phyloP scores from a whole-genome alignment of 1,284 basidiomycete genomes.

The Ganoderma meredithae region DNA sequence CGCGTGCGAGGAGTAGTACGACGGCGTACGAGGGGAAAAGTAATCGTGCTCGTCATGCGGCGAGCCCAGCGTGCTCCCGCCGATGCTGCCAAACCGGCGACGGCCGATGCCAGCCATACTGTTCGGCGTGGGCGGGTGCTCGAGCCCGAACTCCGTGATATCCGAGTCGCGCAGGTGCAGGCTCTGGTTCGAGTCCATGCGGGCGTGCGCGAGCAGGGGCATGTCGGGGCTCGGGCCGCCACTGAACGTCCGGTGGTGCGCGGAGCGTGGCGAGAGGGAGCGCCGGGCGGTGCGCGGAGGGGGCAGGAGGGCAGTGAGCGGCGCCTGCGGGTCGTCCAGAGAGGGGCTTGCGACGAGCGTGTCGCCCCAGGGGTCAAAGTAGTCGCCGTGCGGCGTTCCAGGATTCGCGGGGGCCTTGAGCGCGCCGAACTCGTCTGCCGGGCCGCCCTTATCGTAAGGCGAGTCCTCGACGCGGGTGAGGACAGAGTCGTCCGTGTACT shows the following conservation, averaged over 20 bases:
- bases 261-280: conserved; percentile 26
- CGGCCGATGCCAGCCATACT: conserved; percentile 39
- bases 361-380: conserved; percentile 31
- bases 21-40: background rate
- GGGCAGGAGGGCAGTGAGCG: conserved; percentile 12
- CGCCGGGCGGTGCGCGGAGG: conserved; percentile 18
- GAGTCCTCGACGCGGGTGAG: conserved; percentile 40
- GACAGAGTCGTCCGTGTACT: conserved; percentile 46
- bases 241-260: conserved; percentile 38
- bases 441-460: conserved; percentile 27
- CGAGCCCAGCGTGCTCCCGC: background rate
- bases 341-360: conserved; percentile 36
- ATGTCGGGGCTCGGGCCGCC: conserved; percentile 36
- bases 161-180: conserved; percentile 22
- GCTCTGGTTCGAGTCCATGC: conserved; percentile 34
- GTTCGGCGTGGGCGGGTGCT: conserved; percentile 6
- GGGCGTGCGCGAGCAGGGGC: conserved; percentile 43
- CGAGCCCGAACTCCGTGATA: conserved; percentile 25
- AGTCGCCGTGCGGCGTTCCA: conserved; percentile 20
- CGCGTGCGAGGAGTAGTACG: background rate
- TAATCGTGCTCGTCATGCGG: background rate
- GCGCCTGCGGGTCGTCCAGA: conserved; percentile 13
- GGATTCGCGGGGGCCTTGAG: conserved; percentile 19
- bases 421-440: conserved; percentile 38
- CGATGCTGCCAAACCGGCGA: conserved; percentile 10